Evolutionary conservation across 2,329 filamentous ascomycete genomes (phyloP), one percentile per base, ranked within the genome.

Genomic region (Colletotrichum neosansevieriae): DNA sequence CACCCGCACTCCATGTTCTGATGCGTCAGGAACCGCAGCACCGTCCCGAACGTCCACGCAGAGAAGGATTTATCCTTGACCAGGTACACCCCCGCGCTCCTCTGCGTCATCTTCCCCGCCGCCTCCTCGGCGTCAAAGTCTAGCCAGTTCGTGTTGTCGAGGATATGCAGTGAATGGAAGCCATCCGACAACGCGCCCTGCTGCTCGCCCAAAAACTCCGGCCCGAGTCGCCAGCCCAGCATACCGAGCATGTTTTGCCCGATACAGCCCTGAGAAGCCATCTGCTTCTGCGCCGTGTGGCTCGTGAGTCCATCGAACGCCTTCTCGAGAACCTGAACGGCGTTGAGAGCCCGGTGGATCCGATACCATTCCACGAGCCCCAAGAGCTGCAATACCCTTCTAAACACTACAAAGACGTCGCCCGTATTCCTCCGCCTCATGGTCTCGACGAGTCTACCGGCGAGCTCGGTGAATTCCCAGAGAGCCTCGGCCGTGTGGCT

Each of bases 321-420:
- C 34, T 57, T 63, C 15, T 36, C 34, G 34, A 67, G 44, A 13
- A 50, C 32, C 12, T 58, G 59, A 6, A 44, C 51, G 12, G 59
- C 42, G 36, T 67, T 67, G 51, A 63, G 24, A 12, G 64, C 59
- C 32, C 59, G 64, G 51, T 67, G 59, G 51, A 45, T 9, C 24
- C 59, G 64, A 29, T 67, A 24, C 59, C 64, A 63, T 44, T 67
- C 38, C 7, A 51, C 36, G 17, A 51, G 34, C 10, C 51, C 59
- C 10, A 67, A 29, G 5, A 67, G 19, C 17, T 13, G 21, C 6
- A 67, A 29, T 10, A 51, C 45, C 24, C 17, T 50, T 19, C 11
- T 57, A 42, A 51, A 67, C 24, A 36, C 15, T 10, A 11, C 7
- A 6, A 44, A 45, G 13, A 67, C 47, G 2, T 13, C 42, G 9